These are phyloP conservation scores for Neocucurbitaria cava DNA, from an alignment of 2,329 filamentous ascomycete species.

Conservation along the genomic window DNA sequence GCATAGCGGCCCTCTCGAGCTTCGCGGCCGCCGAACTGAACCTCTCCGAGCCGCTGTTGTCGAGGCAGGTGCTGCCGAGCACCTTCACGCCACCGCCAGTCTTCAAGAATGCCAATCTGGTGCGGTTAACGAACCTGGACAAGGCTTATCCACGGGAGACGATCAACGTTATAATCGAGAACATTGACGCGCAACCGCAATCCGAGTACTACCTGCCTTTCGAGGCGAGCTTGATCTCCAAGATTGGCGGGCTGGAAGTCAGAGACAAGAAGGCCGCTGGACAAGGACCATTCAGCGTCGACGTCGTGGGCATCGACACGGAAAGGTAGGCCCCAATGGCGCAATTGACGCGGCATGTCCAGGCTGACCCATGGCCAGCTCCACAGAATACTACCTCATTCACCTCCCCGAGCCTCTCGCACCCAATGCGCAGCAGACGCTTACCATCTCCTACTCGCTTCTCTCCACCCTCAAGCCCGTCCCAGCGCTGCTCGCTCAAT, in stretches of 20 bases:
- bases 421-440: slow-evolving; percentile 78
- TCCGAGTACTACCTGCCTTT: slow-evolving; percentile 93
- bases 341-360: not conserved
- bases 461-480: slow-evolving; percentile 81
- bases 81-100: slow-evolving; percentile 84
- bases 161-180: slow-evolving; percentile 94
- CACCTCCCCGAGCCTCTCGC: slow-evolving; percentile 77
- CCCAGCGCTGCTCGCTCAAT: slow-evolving; percentile 82
- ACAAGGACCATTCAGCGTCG: slow-evolving; percentile 71
- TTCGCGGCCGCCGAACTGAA: slow-evolving; percentile 65
- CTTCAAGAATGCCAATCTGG: slow-evolving; percentile 92
- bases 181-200: slow-evolving; percentile 78
- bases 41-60: slow-evolving; percentile 64
- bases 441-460: slow-evolving; percentile 84
- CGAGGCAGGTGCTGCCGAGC: slow-evolving; percentile 55
- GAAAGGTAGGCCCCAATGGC: slow-evolving; percentile 54
- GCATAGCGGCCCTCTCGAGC: slow-evolving; percentile 66
- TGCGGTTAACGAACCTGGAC: slow-evolving; percentile 89
- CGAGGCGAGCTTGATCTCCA: slow-evolving; percentile 74
- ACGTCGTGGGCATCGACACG: slow-evolving; percentile 66
- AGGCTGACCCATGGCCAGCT: slow-evolving; percentile 30
- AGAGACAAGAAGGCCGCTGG: slow-evolving; percentile 85
- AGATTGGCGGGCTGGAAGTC: slow-evolving; percentile 85
- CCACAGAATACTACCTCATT: slow-evolving; percentile 79
- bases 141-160: slow-evolving; percentile 91